Percentiles rank a stretch among this genome's conserved stretches.
These are phyloP conservation scores for Lasiodiplodia gonubiensis DNA, from an alignment of 2,329 filamentous ascomycete genomes.

Conservation along the genomic window DNA sequence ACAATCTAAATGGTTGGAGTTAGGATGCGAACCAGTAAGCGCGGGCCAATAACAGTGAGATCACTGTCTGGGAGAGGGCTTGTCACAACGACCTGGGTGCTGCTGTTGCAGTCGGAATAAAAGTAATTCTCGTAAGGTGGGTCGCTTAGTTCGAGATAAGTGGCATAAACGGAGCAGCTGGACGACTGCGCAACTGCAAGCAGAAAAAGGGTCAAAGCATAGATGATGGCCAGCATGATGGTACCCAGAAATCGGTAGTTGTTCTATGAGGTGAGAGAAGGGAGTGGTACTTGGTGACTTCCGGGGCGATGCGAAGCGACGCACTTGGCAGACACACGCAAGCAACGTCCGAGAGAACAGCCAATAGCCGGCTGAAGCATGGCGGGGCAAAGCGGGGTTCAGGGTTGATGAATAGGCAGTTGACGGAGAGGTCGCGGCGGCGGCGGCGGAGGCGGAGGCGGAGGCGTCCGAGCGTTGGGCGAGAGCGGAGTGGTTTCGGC, in stretches of 20 bases:
- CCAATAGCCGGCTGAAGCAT: not conserved
- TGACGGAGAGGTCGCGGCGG: not conserved
- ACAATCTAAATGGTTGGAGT: not conserved
- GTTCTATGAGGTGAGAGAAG: not conserved
- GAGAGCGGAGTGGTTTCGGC: constrained; percentile 2
- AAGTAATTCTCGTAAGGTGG: constrained; percentile 69
- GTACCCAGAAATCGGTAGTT: no score
- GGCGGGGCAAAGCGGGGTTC: constrained; percentile 3
- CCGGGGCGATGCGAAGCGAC: not conserved
- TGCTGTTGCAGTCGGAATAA: constrained; percentile 67
- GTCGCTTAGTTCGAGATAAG: constrained; percentile 57
- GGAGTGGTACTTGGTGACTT: not conserved
- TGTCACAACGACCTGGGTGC: constrained; percentile 66
- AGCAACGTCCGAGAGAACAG: not conserved
- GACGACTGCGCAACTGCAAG: not conserved
- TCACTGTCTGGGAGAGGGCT: constrained; percentile 61
- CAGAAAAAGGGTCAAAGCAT: not conserved
- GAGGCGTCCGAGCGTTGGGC: not conserved
- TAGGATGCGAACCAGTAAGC: constrained; percentile 54
- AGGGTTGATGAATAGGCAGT: not conserved
- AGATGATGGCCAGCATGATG: constrained; percentile 1
- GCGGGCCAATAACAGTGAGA: constrained; percentile 60
- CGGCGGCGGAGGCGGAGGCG: not conserved
- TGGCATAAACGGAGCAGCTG: constrained; percentile 37
- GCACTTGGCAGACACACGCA: not conserved